Percentiles rank a stretch among this genome's conserved stretches.
phyloP scores from a whole-genome alignment of 345 rosid genomes.

The Balakata baccata region DNA sequence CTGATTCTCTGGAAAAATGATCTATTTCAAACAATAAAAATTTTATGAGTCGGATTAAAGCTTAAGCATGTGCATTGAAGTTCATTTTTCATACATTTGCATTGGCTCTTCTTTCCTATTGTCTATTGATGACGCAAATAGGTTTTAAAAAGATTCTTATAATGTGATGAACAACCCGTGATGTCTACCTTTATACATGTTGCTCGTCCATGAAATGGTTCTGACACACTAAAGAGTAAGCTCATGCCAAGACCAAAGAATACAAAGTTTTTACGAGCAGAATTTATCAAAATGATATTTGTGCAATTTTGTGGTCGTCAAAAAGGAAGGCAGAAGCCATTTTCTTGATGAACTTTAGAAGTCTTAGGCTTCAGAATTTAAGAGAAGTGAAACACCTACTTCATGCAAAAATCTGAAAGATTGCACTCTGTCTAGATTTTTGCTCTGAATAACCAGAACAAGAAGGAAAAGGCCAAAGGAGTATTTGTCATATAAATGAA shows the following conservation, averaged over 20 bases:
- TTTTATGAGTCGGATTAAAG: neutral
- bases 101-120: neutral
- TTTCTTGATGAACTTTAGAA: neutral
- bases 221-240: neutral
- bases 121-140: neutral
- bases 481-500: neutral
- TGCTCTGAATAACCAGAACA: neutral
- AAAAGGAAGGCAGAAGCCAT: no score
- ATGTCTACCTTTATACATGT: neutral
- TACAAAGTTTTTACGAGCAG: neutral
- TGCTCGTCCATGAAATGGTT: neutral
- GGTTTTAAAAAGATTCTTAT: neutral
- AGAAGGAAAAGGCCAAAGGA: neutral
- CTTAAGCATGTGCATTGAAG: neutral
- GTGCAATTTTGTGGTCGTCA: neutral
- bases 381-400: neutral
- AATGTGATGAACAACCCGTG: neutral
- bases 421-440: neutral
- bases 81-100: neutral
- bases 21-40: constrained; percentile 36
- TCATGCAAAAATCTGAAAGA: neutral
- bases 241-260: neutral
- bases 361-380: neutral
- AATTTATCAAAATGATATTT: neutral
- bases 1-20: constrained; percentile 82